These are phyloP conservation scores for Apiotrichum gamsii DNA, from an alignment of 1,284 basidiomycete genomes.

Conservation along the genomic window DNA sequence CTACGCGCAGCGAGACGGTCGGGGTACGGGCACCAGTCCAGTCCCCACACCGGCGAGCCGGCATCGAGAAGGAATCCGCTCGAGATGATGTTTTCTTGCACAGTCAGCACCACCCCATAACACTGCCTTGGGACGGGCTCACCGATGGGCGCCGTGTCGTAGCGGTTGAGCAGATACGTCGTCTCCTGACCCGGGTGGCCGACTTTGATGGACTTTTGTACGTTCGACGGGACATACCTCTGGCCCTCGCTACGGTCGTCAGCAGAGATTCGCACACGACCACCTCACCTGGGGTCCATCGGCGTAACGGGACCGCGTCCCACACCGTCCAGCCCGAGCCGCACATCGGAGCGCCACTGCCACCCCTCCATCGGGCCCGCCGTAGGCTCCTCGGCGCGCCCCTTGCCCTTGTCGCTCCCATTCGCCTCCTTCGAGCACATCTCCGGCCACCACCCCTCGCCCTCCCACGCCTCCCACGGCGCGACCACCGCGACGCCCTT, in stretches of 20 bases:
- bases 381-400: conserved; percentile 10
- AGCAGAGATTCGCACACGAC: too few species aligned
- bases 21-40: conserved; percentile 84
- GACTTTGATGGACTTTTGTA: too few species aligned
- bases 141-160: conserved; percentile 21
- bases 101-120: conserved; percentile 1
- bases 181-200: too few species aligned
- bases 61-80: conserved; percentile 55
- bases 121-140: not conserved
- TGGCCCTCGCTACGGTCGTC: conserved; percentile 32
- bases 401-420: conserved; percentile 26
- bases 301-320: too few species aligned
- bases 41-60: conserved; percentile 74
- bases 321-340: conserved; percentile 29
- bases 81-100: not conserved
- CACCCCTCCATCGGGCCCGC: conserved; percentile 18
- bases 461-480: conserved; percentile 41
- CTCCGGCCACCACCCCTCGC: conserved; percentile 45
- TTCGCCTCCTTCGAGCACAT: conserved; percentile 17
- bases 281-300: too few species aligned
- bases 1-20: conserved; percentile 54
- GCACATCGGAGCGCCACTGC: conserved; percentile 29
- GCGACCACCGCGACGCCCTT: conserved; percentile 6
- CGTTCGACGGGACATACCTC: conserved; percentile 24
- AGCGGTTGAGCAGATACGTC: conserved; percentile 17